phyloP scores from a whole-genome alignment of 73 alveolate genomes.

The Symbiodinium natans region DNA sequence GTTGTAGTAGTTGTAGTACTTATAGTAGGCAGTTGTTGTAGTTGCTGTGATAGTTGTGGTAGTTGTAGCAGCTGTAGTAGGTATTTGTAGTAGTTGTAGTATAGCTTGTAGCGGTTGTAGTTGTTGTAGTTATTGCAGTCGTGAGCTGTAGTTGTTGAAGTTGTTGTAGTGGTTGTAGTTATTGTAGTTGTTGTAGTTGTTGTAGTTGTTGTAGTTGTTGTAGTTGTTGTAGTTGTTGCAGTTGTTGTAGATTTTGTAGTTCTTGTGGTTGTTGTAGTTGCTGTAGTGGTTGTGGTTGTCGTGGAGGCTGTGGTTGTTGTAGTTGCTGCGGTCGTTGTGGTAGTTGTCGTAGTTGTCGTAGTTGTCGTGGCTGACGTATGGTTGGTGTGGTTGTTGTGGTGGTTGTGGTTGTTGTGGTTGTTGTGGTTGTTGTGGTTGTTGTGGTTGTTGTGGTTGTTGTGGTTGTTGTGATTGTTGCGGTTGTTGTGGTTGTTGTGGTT shows the following conservation, averaged over 20 bases:
- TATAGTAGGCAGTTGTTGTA: not conserved
- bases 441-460: too few relatives aligned
- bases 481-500: too few relatives aligned
- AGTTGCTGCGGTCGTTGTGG: too few relatives aligned
- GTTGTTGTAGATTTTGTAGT: not conserved
- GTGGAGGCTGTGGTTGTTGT: too few relatives aligned
- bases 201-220: not conserved
- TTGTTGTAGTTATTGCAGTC: not conserved
- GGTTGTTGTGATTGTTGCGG: too few relatives aligned
- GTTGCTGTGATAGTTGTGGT: not conserved
- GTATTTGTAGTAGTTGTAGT: not conserved
- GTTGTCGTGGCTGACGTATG: too few relatives aligned
- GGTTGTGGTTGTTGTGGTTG: too few relatives aligned
- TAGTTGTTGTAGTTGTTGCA: not conserved
- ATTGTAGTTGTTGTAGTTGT: not conserved
- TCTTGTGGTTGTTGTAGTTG: too few relatives aligned
- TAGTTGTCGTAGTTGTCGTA: too few relatives aligned
- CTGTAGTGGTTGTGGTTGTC: too few relatives aligned
- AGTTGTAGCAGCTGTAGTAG: not conserved
- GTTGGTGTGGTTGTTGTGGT: too few relatives aligned
- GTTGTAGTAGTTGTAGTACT: not conserved
- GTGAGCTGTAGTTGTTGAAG: not conserved
- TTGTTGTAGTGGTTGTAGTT: not conserved
- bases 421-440: too few relatives aligned
- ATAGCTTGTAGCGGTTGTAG: not conserved